Base-by-base conservation (phyloP, 2,329 filamentous ascomycete species). In the Cladophialophora chaetospira region DNA sequence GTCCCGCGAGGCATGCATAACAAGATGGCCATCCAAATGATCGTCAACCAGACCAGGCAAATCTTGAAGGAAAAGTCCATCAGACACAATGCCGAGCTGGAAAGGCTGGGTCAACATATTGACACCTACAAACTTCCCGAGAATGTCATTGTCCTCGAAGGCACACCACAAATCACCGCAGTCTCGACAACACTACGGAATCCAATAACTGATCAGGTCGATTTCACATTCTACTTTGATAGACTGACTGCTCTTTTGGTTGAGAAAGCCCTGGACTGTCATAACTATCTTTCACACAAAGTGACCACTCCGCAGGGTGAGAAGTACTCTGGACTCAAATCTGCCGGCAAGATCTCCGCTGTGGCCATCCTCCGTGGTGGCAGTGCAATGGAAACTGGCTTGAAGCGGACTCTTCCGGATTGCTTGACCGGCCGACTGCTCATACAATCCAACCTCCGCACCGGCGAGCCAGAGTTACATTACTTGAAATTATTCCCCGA, bases 171-270 rank as follows among this genome's bases (percentile, higher is more conserved):
- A 72, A 80, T 97, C 53, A 81, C 80, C 55, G 92, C 86, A 44
- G 96, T 99, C 83, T 92, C 90, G 70, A 97, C 92, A 0, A 88
- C 97, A 55, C 83, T 99, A 36, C 88, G 95, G 68, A 83, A 94
- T 66, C 87, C 89, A 15, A 82, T 86, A 45, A 93, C 91, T 0
- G 78, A 82, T 5, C 82, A 89, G 38, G 93, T 96, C 69, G 92
- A 97, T 66, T 97, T 97, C 70, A 90, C 96, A 61, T 97, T 97
- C 74, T 97, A 97, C 74, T 97, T 97, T 72, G 91, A 99, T 73
- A 84, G 94, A 33, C 78, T 97, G 33, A 85, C 89, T 1, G 85
- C 88, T n/a, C 78, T 97, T 50, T 79, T 97, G 23, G 83, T 97
- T 44, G 93, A 97, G 72, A 82, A 75, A 68, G 89, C 89, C 1